Evolutionary conservation across 2,329 filamentous ascomycete species (phyloP).

Genomic region (Xylaria polymorpha): DNA sequence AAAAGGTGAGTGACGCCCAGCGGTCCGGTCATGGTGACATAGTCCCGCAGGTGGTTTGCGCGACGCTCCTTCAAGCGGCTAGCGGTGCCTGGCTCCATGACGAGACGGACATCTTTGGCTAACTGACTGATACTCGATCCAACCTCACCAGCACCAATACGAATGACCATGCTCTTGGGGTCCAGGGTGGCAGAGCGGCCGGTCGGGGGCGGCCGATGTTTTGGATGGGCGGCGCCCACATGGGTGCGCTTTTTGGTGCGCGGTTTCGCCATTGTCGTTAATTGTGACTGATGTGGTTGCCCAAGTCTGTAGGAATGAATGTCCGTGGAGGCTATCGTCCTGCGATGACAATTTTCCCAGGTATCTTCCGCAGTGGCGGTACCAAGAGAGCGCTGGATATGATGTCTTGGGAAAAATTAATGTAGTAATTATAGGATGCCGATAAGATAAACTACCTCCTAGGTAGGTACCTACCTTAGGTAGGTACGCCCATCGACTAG

Average conservation of each 20-base stretch:
- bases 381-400: background rate
- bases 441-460: slow-evolving; percentile 3
- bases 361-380: slow-evolving; percentile 6
- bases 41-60: slow-evolving; percentile 89
- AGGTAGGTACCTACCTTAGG: no score
- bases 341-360: background rate
- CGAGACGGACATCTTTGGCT: slow-evolving; percentile 86
- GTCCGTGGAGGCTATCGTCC: background rate
- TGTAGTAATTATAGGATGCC: background rate
- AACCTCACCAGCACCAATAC: slow-evolving; percentile 93
- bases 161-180: slow-evolving; percentile 98
- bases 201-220: slow-evolving; percentile 61
- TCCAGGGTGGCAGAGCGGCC: slow-evolving; percentile 73
- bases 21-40: slow-evolving; percentile 93
- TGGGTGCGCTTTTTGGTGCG: slow-evolving; percentile 92
- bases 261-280: slow-evolving; percentile 75
- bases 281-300: background rate
- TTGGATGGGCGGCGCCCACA: slow-evolving; percentile 71
- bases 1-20: slow-evolving; percentile 92
- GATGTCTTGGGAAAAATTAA: slow-evolving; percentile 11
- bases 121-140: slow-evolving; percentile 92
- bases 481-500: no score
- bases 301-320: background rate
- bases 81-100: slow-evolving; percentile 97
- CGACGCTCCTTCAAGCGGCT: slow-evolving; percentile 88